Evolutionary conservation across 2,329 filamentous ascomycete species (phyloP).

Genomic region (Clarireedia hainanense): DNA sequence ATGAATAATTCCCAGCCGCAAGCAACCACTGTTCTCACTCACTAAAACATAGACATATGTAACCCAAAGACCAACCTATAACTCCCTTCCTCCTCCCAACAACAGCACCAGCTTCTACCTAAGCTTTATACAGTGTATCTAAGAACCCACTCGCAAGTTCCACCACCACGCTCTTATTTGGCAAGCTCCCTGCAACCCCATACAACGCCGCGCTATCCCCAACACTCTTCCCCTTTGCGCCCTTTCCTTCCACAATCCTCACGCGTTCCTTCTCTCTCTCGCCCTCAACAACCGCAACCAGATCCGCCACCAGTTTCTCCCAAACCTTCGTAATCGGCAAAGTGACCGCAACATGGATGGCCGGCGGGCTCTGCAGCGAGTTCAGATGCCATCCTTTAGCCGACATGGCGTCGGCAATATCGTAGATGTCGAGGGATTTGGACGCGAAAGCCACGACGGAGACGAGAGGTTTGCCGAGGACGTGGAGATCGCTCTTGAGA

Average conservation of each 20-base stretch:
- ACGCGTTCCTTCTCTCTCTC: slow-evolving; percentile 78
- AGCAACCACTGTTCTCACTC: too few relatives aligned
- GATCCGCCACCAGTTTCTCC: slow-evolving; percentile 69
- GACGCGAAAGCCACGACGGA: slow-evolving; percentile 84
- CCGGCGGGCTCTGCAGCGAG: slow-evolving; percentile 81
- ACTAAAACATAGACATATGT: too few relatives aligned
- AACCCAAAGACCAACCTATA: too few relatives aligned
- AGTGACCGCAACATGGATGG: slow-evolving; percentile 91
- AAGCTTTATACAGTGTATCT: slow-evolving; percentile 87
- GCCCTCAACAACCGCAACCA: slow-evolving; percentile 57
- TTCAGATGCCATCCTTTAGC: slow-evolving; percentile 91
- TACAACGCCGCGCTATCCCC: slow-evolving; percentile 86
- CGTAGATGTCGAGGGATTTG: slow-evolving; percentile 84
- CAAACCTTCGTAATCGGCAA: slow-evolving; percentile 75
- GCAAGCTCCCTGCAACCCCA: slow-evolving; percentile 87
- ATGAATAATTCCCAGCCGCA: too few relatives aligned
- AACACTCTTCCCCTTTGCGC: slow-evolving; percentile 54
- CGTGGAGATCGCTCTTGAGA: slow-evolving; percentile 63
- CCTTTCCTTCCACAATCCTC: slow-evolving; percentile 60
- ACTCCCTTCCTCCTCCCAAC: too few relatives aligned
- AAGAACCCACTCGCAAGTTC: slow-evolving; percentile 86
- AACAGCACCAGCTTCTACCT: slow-evolving; percentile 10
- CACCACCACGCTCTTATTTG: slow-evolving; percentile 91
- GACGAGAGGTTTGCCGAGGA: slow-evolving; percentile 80
- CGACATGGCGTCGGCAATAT: slow-evolving; percentile 84